These are phyloP conservation scores for Ilyonectria robusta DNA, from an alignment of 2,329 filamentous ascomycete species.

Conservation along the genomic window DNA sequence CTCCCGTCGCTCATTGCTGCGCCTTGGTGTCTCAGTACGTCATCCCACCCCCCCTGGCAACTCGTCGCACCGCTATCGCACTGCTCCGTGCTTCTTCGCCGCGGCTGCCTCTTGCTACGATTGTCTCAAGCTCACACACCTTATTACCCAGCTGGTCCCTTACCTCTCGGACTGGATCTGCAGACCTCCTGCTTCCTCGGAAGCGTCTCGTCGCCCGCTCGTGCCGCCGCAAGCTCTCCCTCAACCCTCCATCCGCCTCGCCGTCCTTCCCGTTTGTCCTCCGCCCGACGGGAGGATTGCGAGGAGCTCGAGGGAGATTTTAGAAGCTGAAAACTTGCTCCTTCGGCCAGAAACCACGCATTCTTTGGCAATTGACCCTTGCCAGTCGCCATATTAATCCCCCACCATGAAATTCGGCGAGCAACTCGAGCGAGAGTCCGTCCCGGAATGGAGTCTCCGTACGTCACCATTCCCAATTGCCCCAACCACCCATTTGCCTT, in stretches of 20 bases:
- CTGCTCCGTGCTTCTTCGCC: background rate
- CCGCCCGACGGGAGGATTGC: slow-evolving; percentile 7
- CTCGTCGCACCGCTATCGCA: background rate
- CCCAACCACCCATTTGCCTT: background rate
- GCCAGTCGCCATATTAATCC: slow-evolving; percentile 3
- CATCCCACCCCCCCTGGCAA: background rate
- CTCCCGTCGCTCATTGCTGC: background rate
- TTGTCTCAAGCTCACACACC: slow-evolving; percentile 25
- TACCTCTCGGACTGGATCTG: background rate
- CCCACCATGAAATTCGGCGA: slow-evolving; percentile 58
- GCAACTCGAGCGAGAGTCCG: slow-evolving; percentile 80
- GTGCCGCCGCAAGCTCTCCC: slow-evolving; percentile 9
- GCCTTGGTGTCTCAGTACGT: slow-evolving; percentile 1
- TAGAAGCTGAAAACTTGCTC: slow-evolving; percentile 3
- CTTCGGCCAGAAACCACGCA: background rate
- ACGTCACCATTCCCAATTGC: slow-evolving; percentile 49
- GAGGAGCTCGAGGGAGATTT: slow-evolving; percentile 28
- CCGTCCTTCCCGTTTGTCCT: slow-evolving; percentile 22
- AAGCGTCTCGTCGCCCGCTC: slow-evolving; percentile 18
- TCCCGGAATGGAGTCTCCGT: slow-evolving; percentile 87
- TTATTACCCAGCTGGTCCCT: slow-evolving; percentile 23
- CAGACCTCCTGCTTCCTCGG: slow-evolving; percentile 17
- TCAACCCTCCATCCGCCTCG: slow-evolving; percentile 10
- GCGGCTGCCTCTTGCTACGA: background rate
- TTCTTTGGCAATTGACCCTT: slow-evolving; percentile 18